Conservation (phyloP, 345 rosid genomes). For the Eucalyptus pauciflora region DNA sequence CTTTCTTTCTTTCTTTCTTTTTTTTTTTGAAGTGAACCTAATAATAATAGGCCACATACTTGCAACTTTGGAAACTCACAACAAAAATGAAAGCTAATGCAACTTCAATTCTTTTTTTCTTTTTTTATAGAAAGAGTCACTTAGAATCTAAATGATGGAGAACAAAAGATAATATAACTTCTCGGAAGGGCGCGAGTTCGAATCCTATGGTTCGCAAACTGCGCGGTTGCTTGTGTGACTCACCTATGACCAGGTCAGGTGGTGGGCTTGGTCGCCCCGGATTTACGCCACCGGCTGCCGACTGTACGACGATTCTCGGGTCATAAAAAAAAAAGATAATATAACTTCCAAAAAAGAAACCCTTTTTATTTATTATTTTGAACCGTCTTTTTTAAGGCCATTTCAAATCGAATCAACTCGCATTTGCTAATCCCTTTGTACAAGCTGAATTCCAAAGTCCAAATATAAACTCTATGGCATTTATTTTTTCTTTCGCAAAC, state of each 20-base stretch:
- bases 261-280: too few relatives aligned
- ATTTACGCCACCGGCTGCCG: too few relatives aligned
- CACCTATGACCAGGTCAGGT: too few relatives aligned
- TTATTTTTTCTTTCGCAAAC: background rate
- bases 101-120: too few relatives aligned
- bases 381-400: background rate
- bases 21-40: background rate
- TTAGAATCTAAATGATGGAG: background rate
- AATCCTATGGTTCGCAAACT: too few relatives aligned
- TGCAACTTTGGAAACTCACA: background rate
- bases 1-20: background rate
- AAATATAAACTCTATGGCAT: background rate
- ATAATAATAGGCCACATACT: background rate
- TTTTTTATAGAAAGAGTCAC: background rate
- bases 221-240: too few relatives aligned
- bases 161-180: background rate
- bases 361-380: background rate
- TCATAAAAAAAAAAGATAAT: background rate
- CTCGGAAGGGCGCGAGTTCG: too few relatives aligned
- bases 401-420: background rate
- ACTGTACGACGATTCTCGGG: too few relatives aligned
- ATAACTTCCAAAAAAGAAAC: background rate
- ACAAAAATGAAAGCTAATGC: background rate
- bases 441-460: background rate
- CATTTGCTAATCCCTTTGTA: background rate